Percentiles rank a stretch among this genome's conserved stretches.
phyloP scores from a whole-genome alignment of 768 basidiomycete genomes.

The Psilocybe cubensis region DNA sequence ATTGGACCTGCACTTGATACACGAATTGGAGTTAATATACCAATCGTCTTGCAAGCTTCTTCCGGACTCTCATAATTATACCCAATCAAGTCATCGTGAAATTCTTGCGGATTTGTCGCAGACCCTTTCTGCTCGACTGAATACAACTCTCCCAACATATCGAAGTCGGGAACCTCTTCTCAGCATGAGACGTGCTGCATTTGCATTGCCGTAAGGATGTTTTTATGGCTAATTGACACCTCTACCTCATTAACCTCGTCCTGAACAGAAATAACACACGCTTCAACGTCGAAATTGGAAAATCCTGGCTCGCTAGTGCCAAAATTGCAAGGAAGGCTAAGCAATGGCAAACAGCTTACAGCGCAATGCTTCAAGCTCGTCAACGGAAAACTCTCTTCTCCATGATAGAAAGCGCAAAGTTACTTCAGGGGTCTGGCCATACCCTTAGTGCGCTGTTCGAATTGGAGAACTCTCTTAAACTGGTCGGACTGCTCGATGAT shows the following conservation, averaged over 20 bases:
- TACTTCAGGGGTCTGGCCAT: conserved; percentile 79
- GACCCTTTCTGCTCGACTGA: conserved; percentile 66
- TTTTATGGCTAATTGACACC: not conserved
- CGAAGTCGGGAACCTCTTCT: conserved; percentile 86
- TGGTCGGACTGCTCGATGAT: conserved; percentile 49
- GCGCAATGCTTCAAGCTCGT: conserved; percentile 89
- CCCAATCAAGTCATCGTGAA: conserved; percentile 34
- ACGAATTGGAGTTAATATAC: conserved; percentile 80
- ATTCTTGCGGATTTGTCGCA: conserved; percentile 48
- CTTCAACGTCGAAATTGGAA: conserved; percentile 65
- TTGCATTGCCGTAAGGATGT: conserved; percentile 63
- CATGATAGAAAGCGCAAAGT: conserved; percentile 90
- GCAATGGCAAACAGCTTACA: conserved; percentile 96
- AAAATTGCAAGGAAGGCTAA: conserved; percentile 96
- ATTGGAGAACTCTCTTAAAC: conserved; percentile 72
- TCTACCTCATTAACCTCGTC: conserved; percentile 12
- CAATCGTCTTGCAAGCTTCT: conserved; percentile 42
- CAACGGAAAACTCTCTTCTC: conserved; percentile 72
- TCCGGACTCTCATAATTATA: conserved; percentile 38
- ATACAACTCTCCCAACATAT: conserved; percentile 85
- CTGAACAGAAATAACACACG: conserved; percentile 35
- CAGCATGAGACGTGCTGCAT: conserved; percentile 87
- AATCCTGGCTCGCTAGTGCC: conserved; percentile 91
- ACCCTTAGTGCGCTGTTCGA: conserved; percentile 86
- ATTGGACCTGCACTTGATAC: conserved; percentile 81